Conservation (phyloP, 116 monocot species). For the Thalassia testudinum region DNA sequence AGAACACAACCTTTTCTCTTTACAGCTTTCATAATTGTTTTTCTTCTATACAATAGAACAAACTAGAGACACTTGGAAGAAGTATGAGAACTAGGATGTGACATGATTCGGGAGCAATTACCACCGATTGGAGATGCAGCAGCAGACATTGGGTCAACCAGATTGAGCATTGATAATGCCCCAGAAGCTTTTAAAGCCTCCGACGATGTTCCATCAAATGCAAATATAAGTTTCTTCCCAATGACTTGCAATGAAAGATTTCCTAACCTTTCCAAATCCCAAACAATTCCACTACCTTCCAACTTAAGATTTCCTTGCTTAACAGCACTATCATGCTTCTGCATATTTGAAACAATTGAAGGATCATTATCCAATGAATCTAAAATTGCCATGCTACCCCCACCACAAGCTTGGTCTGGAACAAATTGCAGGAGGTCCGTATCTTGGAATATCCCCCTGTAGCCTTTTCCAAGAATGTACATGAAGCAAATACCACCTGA, state of each 20-base stretch:
- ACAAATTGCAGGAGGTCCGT: conserved; percentile 90
- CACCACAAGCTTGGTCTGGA: conserved; percentile 91
- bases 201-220: conserved; percentile 89
- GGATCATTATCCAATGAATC: conserved; percentile 81
- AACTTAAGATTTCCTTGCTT: conserved; percentile 52
- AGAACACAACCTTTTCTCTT: too few relatives aligned
- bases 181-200: conserved; percentile 82
- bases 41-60: background rate
- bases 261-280: conserved; percentile 83
- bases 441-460: conserved; percentile 94
- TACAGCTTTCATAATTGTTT: background rate
- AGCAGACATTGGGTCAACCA: conserved; percentile 89
- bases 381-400: conserved; percentile 87
- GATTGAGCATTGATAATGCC: conserved; percentile 78
- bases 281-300: conserved; percentile 83
- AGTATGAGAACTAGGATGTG: too few relatives aligned
- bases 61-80: background rate
- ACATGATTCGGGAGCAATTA: conserved; percentile 13
- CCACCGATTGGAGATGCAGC: conserved; percentile 99
- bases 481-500: conserved; percentile 89
- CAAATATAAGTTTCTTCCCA: conserved; percentile 95
- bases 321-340: conserved; percentile 42
- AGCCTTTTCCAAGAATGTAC: conserved; percentile 96
- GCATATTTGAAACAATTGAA: conserved; percentile 33
- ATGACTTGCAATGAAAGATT: conserved; percentile 68